Base-by-base conservation (phyloP, 371 early-diverging fungal genomes). In the Smittium mucronatum region DNA sequence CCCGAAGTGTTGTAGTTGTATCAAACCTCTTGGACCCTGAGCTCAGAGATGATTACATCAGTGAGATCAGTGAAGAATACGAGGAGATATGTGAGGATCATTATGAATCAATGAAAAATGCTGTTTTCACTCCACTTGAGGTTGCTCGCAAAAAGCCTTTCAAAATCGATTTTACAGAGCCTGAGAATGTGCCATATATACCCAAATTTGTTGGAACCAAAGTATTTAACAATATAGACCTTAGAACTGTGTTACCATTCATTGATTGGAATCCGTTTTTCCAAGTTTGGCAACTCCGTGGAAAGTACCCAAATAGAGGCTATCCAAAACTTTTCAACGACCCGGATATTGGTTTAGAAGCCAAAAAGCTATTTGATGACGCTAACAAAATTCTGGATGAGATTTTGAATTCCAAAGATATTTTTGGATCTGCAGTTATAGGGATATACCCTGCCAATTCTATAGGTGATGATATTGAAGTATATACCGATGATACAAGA, bases 201-300 rank as follows among this genome's bases (percentile, higher is more conserved):
- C 95, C 95, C 1, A 82, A 78, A 64, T 85, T 88, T 78, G 71
- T 92, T 67, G 95, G 95, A 63, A 87, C 87, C 63, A 86, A 86
- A 74, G 80, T 89, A n/a, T 87, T 87, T 71, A 80, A 88, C 68
- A 80, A 90, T 67, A 84, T 85, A 75, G 88, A 89, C 63, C 83
- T 95, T 34, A 82, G 83, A 58, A 73, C 81, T 34, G 78, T 94
- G 1, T 73, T 91, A 29, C 77, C 82, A 16, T 90, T 87, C 71
- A 94, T 95, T 67, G 95, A 95, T 76, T 95, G 95, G 94, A 95
- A 93, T 69, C 95, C 95, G 26, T 91, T 95, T 85, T 95, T 95
- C 87, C 93, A 94, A 78, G 91, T 91, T 29, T 95, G 94, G 90
- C 94, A 94, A 79, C 83, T 95, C 29, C 86, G 94, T 34, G 94